Evolutionary conservation across 2,329 filamentous ascomycete genomes (phyloP), one percentile per base, ranked within the genome.

Genomic region (Penicillium concentricum): DNA sequence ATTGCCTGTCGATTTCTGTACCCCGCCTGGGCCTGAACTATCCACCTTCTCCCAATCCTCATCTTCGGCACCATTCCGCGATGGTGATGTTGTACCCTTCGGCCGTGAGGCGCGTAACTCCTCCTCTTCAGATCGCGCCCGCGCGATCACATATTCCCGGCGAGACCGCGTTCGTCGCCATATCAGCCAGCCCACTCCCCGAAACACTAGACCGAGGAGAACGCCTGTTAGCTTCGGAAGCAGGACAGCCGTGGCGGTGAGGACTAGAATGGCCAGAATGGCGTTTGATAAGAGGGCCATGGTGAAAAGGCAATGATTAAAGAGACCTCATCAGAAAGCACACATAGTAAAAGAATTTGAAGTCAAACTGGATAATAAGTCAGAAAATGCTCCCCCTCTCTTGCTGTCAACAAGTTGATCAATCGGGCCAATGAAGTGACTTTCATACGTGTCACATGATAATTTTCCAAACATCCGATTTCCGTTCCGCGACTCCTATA

Each of bases 41-140:
- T 87, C 84, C 24, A 91, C 81, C 66, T 86, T 87, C 72, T 90
- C 87, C 87, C 87, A 90, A 49, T 87, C 87, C 28, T 86, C 84
- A 61, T 88, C 86, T 30, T 82, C 78, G 51, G 71, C 66, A 57
- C 65, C 65, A 51, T 59, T 64, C 46, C 61, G 62, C 5, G 65
- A 45, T 24, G 52, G 24, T 28, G 61, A 58, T 39, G 67, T 62
- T 18, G 68, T 64, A 28, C 43, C 39, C 46, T 69, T 73, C 22
- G 63, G 39, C 12, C 61, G 64, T 56, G 65, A 66, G 6, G 66
- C 61, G 28, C 61, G 62, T 47, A 64, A 64, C 43, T 74, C 74
- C 45, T 77, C 71, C 51, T 77, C 72, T 20, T 78, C 76, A 20
- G 81, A 72, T 56, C 70, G 67, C 58, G 87, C 70, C 51, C 72